Evolutionary conservation across 1,139 yeast genomes (phyloP).

Genomic region (Lodderomyces elongisporus): DNA sequence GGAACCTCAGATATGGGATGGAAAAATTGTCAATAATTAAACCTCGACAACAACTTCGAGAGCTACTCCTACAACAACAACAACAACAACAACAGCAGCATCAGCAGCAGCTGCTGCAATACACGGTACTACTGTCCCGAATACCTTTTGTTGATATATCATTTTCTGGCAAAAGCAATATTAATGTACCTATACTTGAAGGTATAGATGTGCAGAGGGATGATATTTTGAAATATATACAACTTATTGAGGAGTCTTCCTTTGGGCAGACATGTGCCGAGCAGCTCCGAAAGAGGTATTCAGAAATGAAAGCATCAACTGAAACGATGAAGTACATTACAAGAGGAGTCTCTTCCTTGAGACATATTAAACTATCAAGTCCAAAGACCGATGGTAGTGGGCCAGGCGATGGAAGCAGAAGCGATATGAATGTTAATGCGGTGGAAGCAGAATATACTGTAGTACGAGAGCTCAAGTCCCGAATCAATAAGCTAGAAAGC

Average conservation of each 20-base stretch:
- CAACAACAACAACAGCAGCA: no score
- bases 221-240: constrained; percentile 36
- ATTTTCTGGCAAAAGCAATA: constrained; percentile 20
- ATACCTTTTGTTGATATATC: constrained; percentile 42
- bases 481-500: constrained; percentile 62
- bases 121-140: no score
- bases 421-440: constrained; percentile 14
- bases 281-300: constrained; percentile 43
- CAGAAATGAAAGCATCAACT: constrained; percentile 40
- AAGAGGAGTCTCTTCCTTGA: constrained; percentile 29
- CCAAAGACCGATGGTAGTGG: constrained; percentile 9
- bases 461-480: constrained; percentile 50
- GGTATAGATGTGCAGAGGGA: constrained; percentile 31
- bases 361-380: constrained; percentile 19
- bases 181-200: constrained; percentile 20
- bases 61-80: no score
- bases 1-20: constrained; percentile 59
- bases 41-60: no score
- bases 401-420: constrained; percentile 13
- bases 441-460: constrained; percentile 31
- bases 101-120: no score
- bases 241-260: constrained; percentile 21
- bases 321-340: constrained; percentile 36
- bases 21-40: constrained; percentile 8
- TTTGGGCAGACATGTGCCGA: no score